Evolutionary conservation across 2,329 filamentous ascomycete species (phyloP).

Genomic region (Phialophora tarda): DNA sequence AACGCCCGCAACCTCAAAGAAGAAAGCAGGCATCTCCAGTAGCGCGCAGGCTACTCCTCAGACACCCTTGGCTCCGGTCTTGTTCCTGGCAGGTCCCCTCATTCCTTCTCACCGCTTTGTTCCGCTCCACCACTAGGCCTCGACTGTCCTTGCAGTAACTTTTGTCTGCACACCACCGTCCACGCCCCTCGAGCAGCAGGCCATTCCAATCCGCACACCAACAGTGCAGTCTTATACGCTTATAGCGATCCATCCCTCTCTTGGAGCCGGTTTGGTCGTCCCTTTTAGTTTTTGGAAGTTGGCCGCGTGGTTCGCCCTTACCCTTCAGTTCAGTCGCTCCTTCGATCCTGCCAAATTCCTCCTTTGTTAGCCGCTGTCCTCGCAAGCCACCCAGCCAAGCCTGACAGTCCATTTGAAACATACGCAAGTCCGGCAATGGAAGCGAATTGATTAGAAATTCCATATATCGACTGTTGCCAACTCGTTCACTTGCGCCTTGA

Average conservation of each 20-base stretch:
- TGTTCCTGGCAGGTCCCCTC: conserved; percentile 17
- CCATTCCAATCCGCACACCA: conserved; percentile 12
- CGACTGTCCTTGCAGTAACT: conserved; percentile 13
- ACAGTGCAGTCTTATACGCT: conserved; percentile 18
- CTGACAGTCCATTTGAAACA: conserved; percentile 29
- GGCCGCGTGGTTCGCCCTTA: conserved; percentile 16
- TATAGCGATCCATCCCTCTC: conserved; percentile 13
- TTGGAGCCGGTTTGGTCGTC: conserved; percentile 11
- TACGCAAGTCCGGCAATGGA: conserved; percentile 23
- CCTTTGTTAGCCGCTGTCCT: conserved; percentile 31
- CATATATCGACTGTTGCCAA: not conserved
- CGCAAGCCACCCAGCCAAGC: conserved; percentile 26
- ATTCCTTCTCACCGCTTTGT: conserved; percentile 22
- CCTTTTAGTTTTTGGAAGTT: conserved; percentile 3
- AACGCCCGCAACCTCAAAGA: conserved; percentile 11
- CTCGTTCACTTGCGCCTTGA: not conserved
- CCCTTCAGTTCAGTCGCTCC: conserved; percentile 28
- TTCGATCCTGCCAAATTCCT: conserved; percentile 28
- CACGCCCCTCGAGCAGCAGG: conserved; percentile 8
- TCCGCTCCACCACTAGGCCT: conserved; percentile 12
- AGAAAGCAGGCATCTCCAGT: not conserved
- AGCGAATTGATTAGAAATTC: conserved; percentile 11
- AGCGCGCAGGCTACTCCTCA: conserved; percentile 10
- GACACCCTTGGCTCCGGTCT: conserved; percentile 11
- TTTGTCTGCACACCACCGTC: conserved; percentile 18